Evolutionary conservation across 352 stramenopile species (phyloP), one percentile per base, ranked within the genome.

Genomic region (Pythium diclinum): DNA sequence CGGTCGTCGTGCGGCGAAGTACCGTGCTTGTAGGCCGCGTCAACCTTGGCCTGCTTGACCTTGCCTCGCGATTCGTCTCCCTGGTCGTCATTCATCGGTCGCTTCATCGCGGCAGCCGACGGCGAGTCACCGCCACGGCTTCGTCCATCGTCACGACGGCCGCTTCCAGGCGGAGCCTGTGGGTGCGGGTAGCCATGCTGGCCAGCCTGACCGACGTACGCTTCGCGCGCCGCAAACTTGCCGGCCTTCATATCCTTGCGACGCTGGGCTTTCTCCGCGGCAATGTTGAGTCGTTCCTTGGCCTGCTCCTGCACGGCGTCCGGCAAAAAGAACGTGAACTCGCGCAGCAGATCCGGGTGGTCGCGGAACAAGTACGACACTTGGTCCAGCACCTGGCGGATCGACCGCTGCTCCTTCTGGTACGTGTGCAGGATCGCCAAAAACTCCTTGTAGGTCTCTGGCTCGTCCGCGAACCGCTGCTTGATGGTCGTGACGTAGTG

Each of bases 271-370:
- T 99, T 97, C 40, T 97, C 91, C 8, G 96, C 97, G 16, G 96
- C 96, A 30, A 92, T 85, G 69, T 98, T 94, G 10, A 99, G 70
- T 28, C 97, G 88, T 70, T 98, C 96, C 74, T 94, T 98, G 0
- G 97, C 97, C 69, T 98, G 89, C 42, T 98, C 92, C 74, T 99
- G 97, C 0, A 99, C 97, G 8, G 96, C 95, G 82, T 99, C 97
- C 0, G 98, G 98, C 16, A 99, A 75, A 78, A 99, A 99, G 74
- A 99, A 99, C 11, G 97, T 99, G 70, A 99, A 99, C 68, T 99
- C 96, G 40, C 98, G 97, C 21, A 99, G 77, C 14, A 99, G 76
- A 79, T 99, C 98, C 1, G 97, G 92, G 75, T 99, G 97, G 71
- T 99, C 97, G 0, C 95, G 93, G 84, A 99, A 99, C 21, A 99